These are phyloP conservation scores for Eucalyptus pauciflora DNA, from an alignment of 345 rosid species.

Conservation along the genomic window DNA sequence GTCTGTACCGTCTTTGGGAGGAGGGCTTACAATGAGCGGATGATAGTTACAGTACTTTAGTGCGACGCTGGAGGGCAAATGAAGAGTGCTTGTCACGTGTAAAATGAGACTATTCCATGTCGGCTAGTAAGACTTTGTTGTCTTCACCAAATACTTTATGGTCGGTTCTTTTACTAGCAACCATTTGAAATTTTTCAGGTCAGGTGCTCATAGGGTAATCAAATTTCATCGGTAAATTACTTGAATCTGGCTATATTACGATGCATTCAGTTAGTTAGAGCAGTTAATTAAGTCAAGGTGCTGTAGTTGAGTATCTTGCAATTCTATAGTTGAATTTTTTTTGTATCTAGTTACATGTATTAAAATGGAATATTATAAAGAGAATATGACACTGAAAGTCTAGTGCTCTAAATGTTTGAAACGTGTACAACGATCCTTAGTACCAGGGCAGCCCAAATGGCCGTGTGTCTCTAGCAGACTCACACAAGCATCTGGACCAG, in stretches of 20 bases:
- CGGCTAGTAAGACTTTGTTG: too few species aligned
- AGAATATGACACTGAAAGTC: background rate
- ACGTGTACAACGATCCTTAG: background rate
- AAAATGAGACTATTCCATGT: too few species aligned
- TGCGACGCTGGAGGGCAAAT: too few species aligned
- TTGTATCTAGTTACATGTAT: background rate
- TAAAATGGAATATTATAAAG: background rate
- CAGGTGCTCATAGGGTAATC: background rate
- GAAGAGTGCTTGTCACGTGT: too few species aligned
- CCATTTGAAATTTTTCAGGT: background rate
- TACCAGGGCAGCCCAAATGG: background rate
- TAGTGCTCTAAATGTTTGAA: background rate
- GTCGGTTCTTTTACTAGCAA: too few species aligned
- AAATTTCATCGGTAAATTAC: background rate
- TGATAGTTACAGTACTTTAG: too few species aligned
- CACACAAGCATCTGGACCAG: background rate
- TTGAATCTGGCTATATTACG: background rate
- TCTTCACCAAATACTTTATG: too few species aligned
- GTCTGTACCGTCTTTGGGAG: too few species aligned
- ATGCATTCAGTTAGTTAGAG: background rate
- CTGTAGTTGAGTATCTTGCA: background rate
- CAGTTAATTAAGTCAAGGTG: background rate
- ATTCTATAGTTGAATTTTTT: background rate
- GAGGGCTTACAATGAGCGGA: too few species aligned
- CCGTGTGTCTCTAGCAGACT: background rate